A percentile compares a stretch with the other conserved stretches of the same genome.
These are phyloP conservation scores for Adansonia grandidieri DNA, from an alignment of 441 rosid genomes.

Conservation along the genomic window DNA sequence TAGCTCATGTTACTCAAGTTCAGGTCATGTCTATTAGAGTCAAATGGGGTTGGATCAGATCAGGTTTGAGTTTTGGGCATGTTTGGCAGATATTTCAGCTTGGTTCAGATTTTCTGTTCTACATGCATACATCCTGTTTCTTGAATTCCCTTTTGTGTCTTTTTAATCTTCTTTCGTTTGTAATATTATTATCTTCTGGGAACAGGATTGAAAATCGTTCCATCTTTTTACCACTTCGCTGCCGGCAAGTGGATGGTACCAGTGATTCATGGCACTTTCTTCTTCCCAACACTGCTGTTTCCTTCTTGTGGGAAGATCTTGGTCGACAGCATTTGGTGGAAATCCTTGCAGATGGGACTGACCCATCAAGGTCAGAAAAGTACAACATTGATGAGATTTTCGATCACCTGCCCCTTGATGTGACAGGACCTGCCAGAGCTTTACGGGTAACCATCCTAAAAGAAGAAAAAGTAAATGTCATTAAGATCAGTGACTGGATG, in stretches of 20 bases:
- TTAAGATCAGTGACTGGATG: slow-evolving; percentile 92
- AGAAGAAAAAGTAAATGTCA: slow-evolving; percentile 81
- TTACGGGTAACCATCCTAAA: slow-evolving; percentile 80
- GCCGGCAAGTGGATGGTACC: slow-evolving; percentile 81
- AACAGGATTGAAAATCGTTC: slow-evolving; percentile 97
- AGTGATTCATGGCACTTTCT: slow-evolving; percentile 90
- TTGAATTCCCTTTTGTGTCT: slow-evolving; percentile 23
- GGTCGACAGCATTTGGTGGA: slow-evolving; percentile 77
- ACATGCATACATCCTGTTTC: slow-evolving; percentile 10
- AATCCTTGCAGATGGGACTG: slow-evolving; percentile 78
- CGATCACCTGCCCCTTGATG: slow-evolving; percentile 73
- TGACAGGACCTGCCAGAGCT: slow-evolving; percentile 66
- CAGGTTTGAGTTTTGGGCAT: background rate
- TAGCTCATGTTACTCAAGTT: background rate
- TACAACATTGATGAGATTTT: slow-evolving; percentile 82
- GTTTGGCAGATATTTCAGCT: background rate
- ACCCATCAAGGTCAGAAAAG: slow-evolving; percentile 60
- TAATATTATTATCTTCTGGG: slow-evolving; percentile 30
- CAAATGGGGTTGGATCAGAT: slow-evolving; percentile 1
- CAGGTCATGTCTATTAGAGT: background rate
- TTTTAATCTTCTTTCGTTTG: slow-evolving; percentile 19
- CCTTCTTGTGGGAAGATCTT: slow-evolving; percentile 97
- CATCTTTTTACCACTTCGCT: slow-evolving; percentile 79
- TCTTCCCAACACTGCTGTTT: slow-evolving; percentile 84
- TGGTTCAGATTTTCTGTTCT: slow-evolving; percentile 16